phyloP scores from a whole-genome alignment of 345 rosid genomes.

The Garcia nutans region DNA sequence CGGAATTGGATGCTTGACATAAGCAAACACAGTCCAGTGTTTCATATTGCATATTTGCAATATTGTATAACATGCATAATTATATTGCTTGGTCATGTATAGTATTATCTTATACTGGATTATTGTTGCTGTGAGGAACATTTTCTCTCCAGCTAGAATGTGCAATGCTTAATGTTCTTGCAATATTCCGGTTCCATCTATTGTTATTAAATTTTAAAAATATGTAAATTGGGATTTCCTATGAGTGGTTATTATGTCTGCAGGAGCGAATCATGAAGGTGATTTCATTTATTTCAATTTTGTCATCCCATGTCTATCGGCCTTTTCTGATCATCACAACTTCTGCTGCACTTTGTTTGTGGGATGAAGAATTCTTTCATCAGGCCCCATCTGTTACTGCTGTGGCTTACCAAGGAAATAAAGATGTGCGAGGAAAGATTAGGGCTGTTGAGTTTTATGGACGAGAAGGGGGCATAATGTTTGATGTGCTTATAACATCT shows the following conservation, averaged over 20 bases:
- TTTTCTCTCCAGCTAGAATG: background rate
- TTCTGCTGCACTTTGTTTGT: conserved; percentile 34
- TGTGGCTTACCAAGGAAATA: conserved; percentile 47
- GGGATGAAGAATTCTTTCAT: conserved; percentile 48
- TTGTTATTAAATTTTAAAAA: background rate
- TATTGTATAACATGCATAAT: background rate
- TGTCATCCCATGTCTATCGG: conserved; percentile 24
- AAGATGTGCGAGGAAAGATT: conserved; percentile 35
- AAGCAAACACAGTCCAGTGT: background rate
- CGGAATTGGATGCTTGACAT: background rate
- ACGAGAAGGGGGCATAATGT: conserved; percentile 42
- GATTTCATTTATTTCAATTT: conserved; percentile 37
- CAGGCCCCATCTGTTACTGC: conserved; percentile 39
- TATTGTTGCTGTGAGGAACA: background rate
- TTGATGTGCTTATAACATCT: conserved; percentile 48
- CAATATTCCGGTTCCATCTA: background rate
- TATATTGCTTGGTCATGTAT: background rate
- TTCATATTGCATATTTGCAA: background rate
- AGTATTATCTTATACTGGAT: background rate
- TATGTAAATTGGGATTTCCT: background rate
- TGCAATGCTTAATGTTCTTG: background rate
- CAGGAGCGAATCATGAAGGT: conserved; percentile 49
- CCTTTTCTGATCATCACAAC: conserved; percentile 54
- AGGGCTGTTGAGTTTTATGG: conserved; percentile 44
- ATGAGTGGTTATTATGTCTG: conserved; percentile 21